Base-by-base conservation (phyloP, 2,329 filamentous ascomycete genomes). In the Plenodomus lindquistii region DNA sequence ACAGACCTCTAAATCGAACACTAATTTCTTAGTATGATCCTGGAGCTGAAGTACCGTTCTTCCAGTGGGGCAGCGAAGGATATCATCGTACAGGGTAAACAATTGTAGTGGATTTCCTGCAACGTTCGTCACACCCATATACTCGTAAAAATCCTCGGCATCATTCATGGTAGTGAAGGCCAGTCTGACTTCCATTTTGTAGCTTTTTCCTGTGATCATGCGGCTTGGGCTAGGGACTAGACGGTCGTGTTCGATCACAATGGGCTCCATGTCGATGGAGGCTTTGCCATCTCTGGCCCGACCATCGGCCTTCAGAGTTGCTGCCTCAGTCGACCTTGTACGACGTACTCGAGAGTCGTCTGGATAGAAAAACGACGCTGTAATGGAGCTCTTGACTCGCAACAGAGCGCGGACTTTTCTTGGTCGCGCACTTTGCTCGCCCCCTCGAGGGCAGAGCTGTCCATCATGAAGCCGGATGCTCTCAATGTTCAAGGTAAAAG, bases 71-170 rank as follows among this genome's bases (percentile, higher is more conserved):
- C 48, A 55, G 4, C 60, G 42, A 4, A 71, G 63, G 4, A 75
- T 57, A 18, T 66, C 57, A 2, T 44, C 40, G 63, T 67, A 74
- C 7, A 45, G 57, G 8, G 63, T 53, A 34, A 50, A 52, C 1
- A 75, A 21, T 4, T 52, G 50, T 3, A 51, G 54, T 27, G 18
- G 44, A 44, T 44, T 40, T 21, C 29, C 38, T 36, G 1, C 35
- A 37, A 42, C 19, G 31, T 24, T 31, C n/a, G 45, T 22, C 37
- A 35, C 57, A 47, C 40, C 44, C 15, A 73, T 44, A 39, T 58
- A 50, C 10, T 46, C 54, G 19, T 71, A 55, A 2, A 74, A 52
- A 9, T 61, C 57, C 3, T 53, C 38, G 2, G 63, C 61, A 19
- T 69, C 65, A 0, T 58, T 20, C 17, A 38, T 27, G 2, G 5